Evolutionary conservation across 768 basidiomycete species (phyloP).

Genomic region (Tubosaeta sp.): DNA sequence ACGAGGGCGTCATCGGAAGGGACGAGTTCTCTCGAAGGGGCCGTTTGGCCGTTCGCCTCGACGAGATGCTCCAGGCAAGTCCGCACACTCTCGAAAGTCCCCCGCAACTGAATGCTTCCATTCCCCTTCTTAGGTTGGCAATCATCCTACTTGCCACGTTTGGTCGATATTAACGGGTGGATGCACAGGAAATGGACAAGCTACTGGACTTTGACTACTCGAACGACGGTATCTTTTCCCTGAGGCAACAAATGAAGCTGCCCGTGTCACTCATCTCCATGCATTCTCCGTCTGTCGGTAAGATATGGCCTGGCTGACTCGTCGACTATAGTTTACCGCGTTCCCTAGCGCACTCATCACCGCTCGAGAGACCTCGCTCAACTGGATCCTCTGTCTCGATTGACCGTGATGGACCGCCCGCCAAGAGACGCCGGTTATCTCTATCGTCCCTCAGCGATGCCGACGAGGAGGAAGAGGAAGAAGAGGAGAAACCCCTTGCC

Average conservation of each 20-base stretch:
- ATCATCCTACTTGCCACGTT: slow-evolving; percentile 12
- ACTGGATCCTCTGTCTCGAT: slow-evolving; percentile 40
- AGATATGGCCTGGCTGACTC: slow-evolving; percentile 8
- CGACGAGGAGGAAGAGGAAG: slow-evolving; percentile 45
- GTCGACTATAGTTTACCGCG: background rate
- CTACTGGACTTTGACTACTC: slow-evolving; percentile 48
- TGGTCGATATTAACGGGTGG: slow-evolving; percentile 11
- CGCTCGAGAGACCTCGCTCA: slow-evolving; percentile 11
- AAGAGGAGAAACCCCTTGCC: slow-evolving; percentile 56
- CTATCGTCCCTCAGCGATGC: slow-evolving; percentile 19
- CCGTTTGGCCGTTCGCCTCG: slow-evolving; percentile 73
- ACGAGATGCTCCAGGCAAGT: slow-evolving; percentile 74
- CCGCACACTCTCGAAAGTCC: background rate
- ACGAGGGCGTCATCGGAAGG: slow-evolving; percentile 49
- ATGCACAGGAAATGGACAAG: slow-evolving; percentile 62
- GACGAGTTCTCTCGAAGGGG: slow-evolving; percentile 69
- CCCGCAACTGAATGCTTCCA: slow-evolving; percentile 12
- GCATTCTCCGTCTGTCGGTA: slow-evolving; percentile 52
- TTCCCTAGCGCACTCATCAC: slow-evolving; percentile 24
- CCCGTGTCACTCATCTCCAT: slow-evolving; percentile 43
- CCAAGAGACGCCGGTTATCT: too few species aligned
- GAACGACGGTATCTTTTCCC: slow-evolving; percentile 48
- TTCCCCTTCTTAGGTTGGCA: slow-evolving; percentile 21
- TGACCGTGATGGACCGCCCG: slow-evolving; percentile 37
- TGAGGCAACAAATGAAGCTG: slow-evolving; percentile 66